A percentile compares a stretch with the other conserved stretches of the same genome.
Conservation (phyloP, 192 early-diverging fungal genomes). For the Rhizophagus sp. region DNA sequence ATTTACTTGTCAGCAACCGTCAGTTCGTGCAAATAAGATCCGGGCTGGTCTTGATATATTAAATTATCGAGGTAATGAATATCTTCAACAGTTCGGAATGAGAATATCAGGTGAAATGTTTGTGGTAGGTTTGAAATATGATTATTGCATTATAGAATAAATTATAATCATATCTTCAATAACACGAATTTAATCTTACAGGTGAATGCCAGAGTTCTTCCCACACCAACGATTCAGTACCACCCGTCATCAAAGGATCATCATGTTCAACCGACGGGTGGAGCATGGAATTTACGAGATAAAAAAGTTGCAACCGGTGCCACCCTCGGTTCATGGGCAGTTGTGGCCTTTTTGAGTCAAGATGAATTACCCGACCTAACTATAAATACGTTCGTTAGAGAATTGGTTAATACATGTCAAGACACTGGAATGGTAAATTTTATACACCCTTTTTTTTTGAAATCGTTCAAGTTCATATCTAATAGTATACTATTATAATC, state of each 20-base stretch:
- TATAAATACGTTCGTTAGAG: too few relatives aligned
- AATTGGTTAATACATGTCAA: too few relatives aligned
- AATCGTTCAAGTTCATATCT: too few relatives aligned
- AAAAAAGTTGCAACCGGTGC: conserved; percentile 77
- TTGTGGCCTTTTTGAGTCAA: conserved; percentile 62
- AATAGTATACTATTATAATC: too few relatives aligned
- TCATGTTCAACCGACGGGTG: conserved; percentile 56
- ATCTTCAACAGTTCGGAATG: conserved; percentile 76
- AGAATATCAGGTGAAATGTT: conserved; percentile 63
- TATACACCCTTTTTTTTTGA: too few relatives aligned
- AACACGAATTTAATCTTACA: background rate
- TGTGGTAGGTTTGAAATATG: conserved; percentile 41
- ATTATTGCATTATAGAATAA: conserved; percentile 23
- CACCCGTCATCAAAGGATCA: conserved; percentile 44
- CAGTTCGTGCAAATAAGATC: conserved; percentile 82
- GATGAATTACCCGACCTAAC: too few relatives aligned
- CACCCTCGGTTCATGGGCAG: conserved; percentile 74
- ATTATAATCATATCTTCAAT: conserved; percentile 17
- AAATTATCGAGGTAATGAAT: conserved; percentile 65
- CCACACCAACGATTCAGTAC: conserved; percentile 77
- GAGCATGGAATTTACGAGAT: conserved; percentile 87
- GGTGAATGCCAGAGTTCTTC: conserved; percentile 66
- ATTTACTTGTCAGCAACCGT: conserved; percentile 83
- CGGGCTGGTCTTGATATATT: conserved; percentile 65
- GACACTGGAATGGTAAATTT: too few relatives aligned